phyloP scores from a whole-genome alignment of 2,329 filamentous ascomycete genomes.

The Colletotrichum brevisporum region DNA sequence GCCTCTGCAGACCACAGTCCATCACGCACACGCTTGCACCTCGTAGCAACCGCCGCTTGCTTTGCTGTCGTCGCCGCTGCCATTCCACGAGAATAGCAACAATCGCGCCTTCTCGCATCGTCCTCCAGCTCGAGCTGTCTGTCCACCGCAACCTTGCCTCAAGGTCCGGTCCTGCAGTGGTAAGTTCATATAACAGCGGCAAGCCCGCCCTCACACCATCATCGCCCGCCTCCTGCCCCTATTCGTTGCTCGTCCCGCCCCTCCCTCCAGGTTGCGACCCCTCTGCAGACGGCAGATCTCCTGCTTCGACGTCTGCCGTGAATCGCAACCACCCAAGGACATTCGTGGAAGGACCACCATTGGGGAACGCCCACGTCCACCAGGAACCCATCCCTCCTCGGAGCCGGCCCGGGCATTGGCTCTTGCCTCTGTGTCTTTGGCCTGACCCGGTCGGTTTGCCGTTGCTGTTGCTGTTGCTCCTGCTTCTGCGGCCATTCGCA shows the following conservation, averaged over 20 bases:
- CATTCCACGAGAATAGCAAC: conserved; percentile 30
- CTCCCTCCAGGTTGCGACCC: conserved; percentile 10
- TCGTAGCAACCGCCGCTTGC: not conserved
- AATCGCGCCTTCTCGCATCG: conserved; percentile 8
- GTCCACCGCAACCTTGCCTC: not conserved
- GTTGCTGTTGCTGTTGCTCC: not conserved
- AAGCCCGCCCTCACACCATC: conserved; percentile 5
- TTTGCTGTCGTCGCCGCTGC: conserved; percentile 7
- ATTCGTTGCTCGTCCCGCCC: conserved; percentile 22
- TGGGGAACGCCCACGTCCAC: conserved; percentile 25
- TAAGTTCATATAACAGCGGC: conserved; percentile 29
- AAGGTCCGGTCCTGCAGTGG: conserved; percentile 5
- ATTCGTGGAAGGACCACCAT: conserved; percentile 10
- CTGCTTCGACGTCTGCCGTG: conserved; percentile 28
- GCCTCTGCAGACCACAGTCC: conserved; percentile 13
- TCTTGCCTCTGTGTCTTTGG: conserved; percentile 9
- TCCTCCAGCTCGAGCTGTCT: not conserved
- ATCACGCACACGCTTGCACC: conserved; percentile 3
- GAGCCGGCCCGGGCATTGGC: conserved; percentile 26
- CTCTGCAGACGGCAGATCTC: conserved; percentile 30
- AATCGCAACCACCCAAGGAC: conserved; percentile 22
- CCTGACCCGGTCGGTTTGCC: conserved; percentile 1
- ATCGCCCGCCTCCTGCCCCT: conserved; percentile 14
- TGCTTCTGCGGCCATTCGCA: not conserved
- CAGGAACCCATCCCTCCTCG: conserved; percentile 9